Base-by-base conservation (phyloP, 352 stramenopile species). In the Globisporangium paroecandrum region DNA sequence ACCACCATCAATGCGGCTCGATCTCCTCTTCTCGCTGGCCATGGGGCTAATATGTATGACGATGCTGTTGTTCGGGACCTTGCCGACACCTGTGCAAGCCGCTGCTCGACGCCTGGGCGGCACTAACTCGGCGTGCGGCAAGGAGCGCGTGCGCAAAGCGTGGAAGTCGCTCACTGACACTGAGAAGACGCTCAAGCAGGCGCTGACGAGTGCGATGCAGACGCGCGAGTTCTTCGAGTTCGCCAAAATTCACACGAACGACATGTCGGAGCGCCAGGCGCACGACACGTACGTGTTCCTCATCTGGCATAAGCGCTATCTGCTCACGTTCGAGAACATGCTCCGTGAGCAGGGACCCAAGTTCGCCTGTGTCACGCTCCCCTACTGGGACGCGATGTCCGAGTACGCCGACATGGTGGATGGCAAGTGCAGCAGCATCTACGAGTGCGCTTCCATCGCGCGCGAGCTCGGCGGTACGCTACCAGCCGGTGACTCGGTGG, bases 251-350 rank as follows among this genome's bases (percentile, higher is more conserved):
- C 68, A 71, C 22, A 73, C 71, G 15, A 74, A 83, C 51, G 43
- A 51, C 15, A 38, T 53, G 12, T 80, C 69, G 1, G 63, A 60
- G 4, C 66, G 53, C 6, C 73, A 84, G 61, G 71, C 68, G 41
- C 66, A 77, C 55, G 63, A 64, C 55, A 80, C 73, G 0, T 84
- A 76, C 57, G 76, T 69, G 4, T 79, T 84, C 60, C n/a, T 82
- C 41, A 80, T 75, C 66, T 86, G 78, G 72, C 71, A 82, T 62
- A 72, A 74, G 9, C 74, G 70, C 6, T 81, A 77, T 32, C 34
- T 83, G 27, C 69, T 85, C n/a, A 76, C 71, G 3, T 83, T 80
- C 56, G 78, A 85, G 59, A 77, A 77, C 32, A 83, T 83, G 76
- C 63, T 85, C 4, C 76, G 76, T 25, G 77, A 72, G 58, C 70